Evolutionary conservation across 1,139 yeast genomes (phyloP).

Genomic region (Taiozyma onychis): DNA sequence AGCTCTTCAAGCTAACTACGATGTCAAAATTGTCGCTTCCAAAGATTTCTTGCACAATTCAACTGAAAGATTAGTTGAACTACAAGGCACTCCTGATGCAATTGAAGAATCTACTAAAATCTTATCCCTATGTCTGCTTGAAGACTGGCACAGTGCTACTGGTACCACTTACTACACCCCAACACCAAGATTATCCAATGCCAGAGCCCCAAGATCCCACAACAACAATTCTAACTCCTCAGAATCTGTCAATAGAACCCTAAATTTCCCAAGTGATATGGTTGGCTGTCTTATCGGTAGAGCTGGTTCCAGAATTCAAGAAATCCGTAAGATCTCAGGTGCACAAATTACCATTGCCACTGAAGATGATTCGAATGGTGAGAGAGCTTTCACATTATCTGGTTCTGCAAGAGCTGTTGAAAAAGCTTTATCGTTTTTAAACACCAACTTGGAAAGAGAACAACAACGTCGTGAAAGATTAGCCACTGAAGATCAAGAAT

Average conservation of each 20-base stretch:
- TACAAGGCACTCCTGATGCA: slow-evolving; percentile 73
- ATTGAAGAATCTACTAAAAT: slow-evolving; percentile 54
- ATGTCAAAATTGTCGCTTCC: slow-evolving; percentile 82
- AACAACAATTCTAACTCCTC: slow-evolving; percentile 2
- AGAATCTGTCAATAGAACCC: slow-evolving; percentile 32
- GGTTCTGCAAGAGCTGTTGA: slow-evolving; percentile 65
- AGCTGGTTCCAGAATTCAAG: slow-evolving; percentile 82
- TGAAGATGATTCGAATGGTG: slow-evolving; percentile 58
- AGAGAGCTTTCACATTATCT: slow-evolving; percentile 66
- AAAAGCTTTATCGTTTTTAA: slow-evolving; percentile 61
- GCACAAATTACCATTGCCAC: slow-evolving; percentile 78
- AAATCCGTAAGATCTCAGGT: slow-evolving; percentile 74
- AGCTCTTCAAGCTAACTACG: slow-evolving; percentile 63
- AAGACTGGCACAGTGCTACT: slow-evolving; percentile 62
- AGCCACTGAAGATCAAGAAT: slow-evolving; percentile 8
- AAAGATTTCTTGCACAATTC: slow-evolving; percentile 81
- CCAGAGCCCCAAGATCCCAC: slow-evolving; percentile 3
- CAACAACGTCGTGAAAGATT: slow-evolving; percentile 52
- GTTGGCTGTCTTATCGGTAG: slow-evolving; percentile 92
- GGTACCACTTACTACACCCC: slow-evolving; percentile 68
- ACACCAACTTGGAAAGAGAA: slow-evolving; percentile 74
- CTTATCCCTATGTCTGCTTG: slow-evolving; percentile 68
- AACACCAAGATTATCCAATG: slow-evolving; percentile 29
- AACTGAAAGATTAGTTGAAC: slow-evolving; percentile 82
- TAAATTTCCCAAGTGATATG: slow-evolving; percentile 71